phyloP scores from a whole-genome alignment of 1,284 basidiomycete genomes.

The Peniophora sp. region DNA sequence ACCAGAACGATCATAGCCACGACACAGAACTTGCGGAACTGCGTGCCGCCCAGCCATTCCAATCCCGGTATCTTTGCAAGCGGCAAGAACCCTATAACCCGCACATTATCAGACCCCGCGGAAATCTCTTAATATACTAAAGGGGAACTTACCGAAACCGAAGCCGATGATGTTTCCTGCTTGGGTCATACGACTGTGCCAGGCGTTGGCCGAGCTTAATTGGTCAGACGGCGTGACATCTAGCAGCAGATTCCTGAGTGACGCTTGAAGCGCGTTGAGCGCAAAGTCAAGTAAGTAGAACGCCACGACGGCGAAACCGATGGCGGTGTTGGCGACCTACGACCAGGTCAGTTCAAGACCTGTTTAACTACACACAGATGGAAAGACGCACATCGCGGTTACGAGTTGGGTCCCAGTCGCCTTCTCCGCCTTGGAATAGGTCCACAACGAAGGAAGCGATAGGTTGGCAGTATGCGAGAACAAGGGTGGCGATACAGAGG shows the following conservation, averaged over 20 bases:
- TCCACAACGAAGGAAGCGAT: slow-evolving; percentile 75
- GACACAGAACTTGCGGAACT: slow-evolving; percentile 94
- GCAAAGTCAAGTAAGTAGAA: slow-evolving; percentile 96
- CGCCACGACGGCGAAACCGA: slow-evolving; percentile 80
- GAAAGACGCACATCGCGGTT: slow-evolving; percentile 41
- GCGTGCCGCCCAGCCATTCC: slow-evolving; percentile 79
- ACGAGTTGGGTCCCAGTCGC: slow-evolving; percentile 85
- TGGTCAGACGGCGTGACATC: slow-evolving; percentile 86
- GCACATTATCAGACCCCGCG: slow-evolving; percentile 8
- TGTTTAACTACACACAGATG: not conserved
- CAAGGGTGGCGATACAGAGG: slow-evolving; percentile 61
- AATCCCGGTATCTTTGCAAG: slow-evolving; percentile 71
- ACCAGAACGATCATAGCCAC: slow-evolving; percentile 72
- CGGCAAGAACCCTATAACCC: slow-evolving; percentile 68
- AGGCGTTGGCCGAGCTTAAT: slow-evolving; percentile 91
- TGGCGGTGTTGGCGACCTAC: slow-evolving; percentile 66
- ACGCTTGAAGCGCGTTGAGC: slow-evolving; percentile 91
- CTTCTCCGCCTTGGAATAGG: slow-evolving; percentile 66
- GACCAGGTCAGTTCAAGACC: not conserved
- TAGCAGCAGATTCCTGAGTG: slow-evolving; percentile 84
- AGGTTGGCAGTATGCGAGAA: slow-evolving; percentile 81
- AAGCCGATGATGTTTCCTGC: slow-evolving; percentile 93
- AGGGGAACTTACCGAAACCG: slow-evolving; percentile 59
- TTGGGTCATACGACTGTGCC: slow-evolving; percentile 94
- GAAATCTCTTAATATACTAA: not conserved